Evolutionary conservation across 495 filamentous ascomycete species (phyloP), one percentile per base, ranked within the genome.

Genomic region (Astrocystis sublimbata): DNA sequence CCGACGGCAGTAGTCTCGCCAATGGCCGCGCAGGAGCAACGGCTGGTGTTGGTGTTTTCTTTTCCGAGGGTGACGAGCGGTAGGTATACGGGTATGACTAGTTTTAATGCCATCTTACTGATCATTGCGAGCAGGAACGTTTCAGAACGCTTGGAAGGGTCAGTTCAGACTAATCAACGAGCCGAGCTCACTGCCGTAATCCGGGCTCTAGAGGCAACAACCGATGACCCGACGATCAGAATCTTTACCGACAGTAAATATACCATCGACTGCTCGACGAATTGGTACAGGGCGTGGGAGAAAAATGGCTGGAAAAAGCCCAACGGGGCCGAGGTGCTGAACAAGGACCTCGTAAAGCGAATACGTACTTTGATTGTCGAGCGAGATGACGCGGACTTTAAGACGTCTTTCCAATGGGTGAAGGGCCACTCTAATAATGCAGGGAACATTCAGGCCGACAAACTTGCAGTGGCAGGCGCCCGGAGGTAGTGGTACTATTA

Each of bases 161-260:
- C 79, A 10, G 74, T 79, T 9, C 94, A 98, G 72, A 97, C 94
- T 1, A 98, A 98, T 72, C 90, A 97, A 72, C 91, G 94, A 4
- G 94, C 94, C 15, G 94, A 98, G 73, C 79, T 98, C 55, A 92
- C 91, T 3, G 94, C 92, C 0, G 88, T 97, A 62, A 78, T 89
- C 4, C 89, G 93, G 52, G 91, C 92, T 6, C 82, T 98, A 24
- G 86, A 97, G 67, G 85, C 86, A 26, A 83, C 90, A 2, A 88
- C 89, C 6, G 77, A 62, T 17, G 36, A 43, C 5, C 81, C 58
- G 81, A 68, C 65, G 38, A 66, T 75, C 28, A 64, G 68, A 26
- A 91, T 98, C 65, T 82, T 89, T 68, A 89, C 88, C 15, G 94
- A 97, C 75, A 92, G 88, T 69, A 85, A 86, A 60, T 98, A 98